A percentile compares a stretch with the other conserved stretches of the same genome.
Conservation (phyloP, 345 rosid species). For the Populus simonii region DNA sequence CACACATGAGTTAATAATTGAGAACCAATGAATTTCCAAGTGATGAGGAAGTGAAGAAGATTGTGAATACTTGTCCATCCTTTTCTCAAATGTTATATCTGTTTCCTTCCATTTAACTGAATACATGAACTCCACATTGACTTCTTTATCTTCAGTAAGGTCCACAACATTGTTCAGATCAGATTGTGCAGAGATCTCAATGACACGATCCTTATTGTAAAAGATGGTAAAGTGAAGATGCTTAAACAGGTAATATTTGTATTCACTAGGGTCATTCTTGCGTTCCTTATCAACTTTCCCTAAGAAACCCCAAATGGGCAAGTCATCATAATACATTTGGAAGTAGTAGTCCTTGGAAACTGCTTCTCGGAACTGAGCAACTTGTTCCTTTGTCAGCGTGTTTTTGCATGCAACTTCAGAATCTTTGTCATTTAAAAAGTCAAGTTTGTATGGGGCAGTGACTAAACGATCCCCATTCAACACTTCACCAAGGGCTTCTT, state of each 20-base stretch:
- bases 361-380: constrained; percentile 21
- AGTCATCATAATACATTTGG: constrained; percentile 35
- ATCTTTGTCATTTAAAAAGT: constrained; percentile 22
- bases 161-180: constrained; percentile 26
- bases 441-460: constrained; percentile 29
- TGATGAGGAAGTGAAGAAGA: constrained; percentile 34
- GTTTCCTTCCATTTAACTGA: constrained; percentile 35
- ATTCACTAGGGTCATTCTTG: constrained; percentile 27
- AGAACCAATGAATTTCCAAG: constrained; percentile 36
- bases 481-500: constrained; percentile 35
- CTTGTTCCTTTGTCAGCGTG: constrained; percentile 24
- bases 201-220: constrained; percentile 34
- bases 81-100: constrained; percentile 26
- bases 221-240: constrained; percentile 25
- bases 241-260: constrained; percentile 23
- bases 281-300: constrained; percentile 34
- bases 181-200: constrained; percentile 16
- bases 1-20: constrained; percentile 31
- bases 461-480: constrained; percentile 33
- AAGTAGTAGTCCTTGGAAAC: constrained; percentile 31
- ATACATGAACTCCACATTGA: constrained; percentile 24
- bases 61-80: constrained; percentile 31
- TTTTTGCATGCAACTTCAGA: constrained; percentile 22
- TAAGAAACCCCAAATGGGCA: constrained; percentile 33
- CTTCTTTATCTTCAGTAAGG: constrained; percentile 29